Evolutionary conservation across 75 land plant genomes (phyloP), one percentile per base, ranked within the genome.

Genomic region (Picea sitchensis): DNA sequence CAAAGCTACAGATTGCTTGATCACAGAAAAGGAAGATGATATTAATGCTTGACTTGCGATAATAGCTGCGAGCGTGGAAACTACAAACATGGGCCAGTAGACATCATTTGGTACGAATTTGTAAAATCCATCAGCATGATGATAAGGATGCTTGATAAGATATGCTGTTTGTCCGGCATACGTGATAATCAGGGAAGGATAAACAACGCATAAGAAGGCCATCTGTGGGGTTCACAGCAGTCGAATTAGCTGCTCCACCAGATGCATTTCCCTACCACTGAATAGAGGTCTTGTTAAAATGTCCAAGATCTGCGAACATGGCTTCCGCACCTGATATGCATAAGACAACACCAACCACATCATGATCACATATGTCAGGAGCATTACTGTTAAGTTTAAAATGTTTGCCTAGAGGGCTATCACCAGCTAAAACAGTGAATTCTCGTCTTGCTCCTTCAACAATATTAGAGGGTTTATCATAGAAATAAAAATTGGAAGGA

Each of bases 301-400:
- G 95, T n/a, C 93, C 97, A 41, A 94, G 86, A 78, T 94, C 97
- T 58, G 95, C 95, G 89, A 90, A 92, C 88, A 80, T 18, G 91
- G 64, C 64, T 62, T 62, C 95, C 92, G 88, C 30, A 38, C 78
- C 97, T 82, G 97, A 92, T 59, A 94, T 87, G 76, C 90, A 90
- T 12, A 92, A 87, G 36, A 94, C 87, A 58, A 79, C 85, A 13
- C 91, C 95, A 58, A 0, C 44, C 26, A 26, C 26, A 26, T 26
- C 26, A 26, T 26, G 26, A 26, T 26, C 26, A 26, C 26, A 26
- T 0, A 26, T 0, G 0, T 26, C 26, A 26, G 26, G 0, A 26
- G 26, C 26, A 26, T 26, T 26, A 26, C 26, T 26, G 26, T 26
- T 26, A 26, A 26, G 26, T 26, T 26, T 26, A 26, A 26, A 26